Evolutionary conservation across 305 asterid genomes (phyloP), one percentile per base, ranked within the genome.

Genomic region (Solanum chacoense): DNA sequence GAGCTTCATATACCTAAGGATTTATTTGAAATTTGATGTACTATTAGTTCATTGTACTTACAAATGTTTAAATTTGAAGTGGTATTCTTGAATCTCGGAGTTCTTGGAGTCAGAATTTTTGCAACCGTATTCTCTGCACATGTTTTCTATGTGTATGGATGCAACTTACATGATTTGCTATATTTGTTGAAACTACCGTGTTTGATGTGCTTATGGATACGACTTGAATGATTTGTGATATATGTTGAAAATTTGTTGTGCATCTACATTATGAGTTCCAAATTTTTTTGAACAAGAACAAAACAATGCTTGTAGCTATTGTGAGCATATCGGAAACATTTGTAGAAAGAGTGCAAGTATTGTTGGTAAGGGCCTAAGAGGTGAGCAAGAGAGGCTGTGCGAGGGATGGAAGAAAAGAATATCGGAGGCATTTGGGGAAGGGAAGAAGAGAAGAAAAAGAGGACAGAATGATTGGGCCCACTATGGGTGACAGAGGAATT

Each of bases 261-360:
- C 87, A 45, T 80, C 16, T 83, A 37, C 87, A 83, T 83, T 50
- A 83, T 83, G 87, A 83, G 87, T 31, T 83, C 42, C 73, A 83
- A 50, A 11, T 5, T 31, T 50, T 83, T 83, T 4, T 31, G 34
- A 83, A 50, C 87, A 31, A 50, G 28, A 45, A 31, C 87, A 45
- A 50, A n/a, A 18, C 40, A 18, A 6, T 31, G 87, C 4, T 50
- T 6, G 40, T 83, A 29, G 11, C 20, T 83, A 31, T 31, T 80
- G 18, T 83, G 29, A 83, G 73, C 87, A 50, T 50, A 50, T 83
- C 7, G 26, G 12, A 20, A 50, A 83, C 28, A 50, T 50, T 83
- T 83, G 86, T 63, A 7, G 85, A 5, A 80, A 80, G 85, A 80
- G 85, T 40, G 37, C 1, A 40, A 80, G 85, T 8, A 16, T 28